phyloP scores from a whole-genome alignment of 108 stramenopile species.

The Cyclotella sp. region DNA sequence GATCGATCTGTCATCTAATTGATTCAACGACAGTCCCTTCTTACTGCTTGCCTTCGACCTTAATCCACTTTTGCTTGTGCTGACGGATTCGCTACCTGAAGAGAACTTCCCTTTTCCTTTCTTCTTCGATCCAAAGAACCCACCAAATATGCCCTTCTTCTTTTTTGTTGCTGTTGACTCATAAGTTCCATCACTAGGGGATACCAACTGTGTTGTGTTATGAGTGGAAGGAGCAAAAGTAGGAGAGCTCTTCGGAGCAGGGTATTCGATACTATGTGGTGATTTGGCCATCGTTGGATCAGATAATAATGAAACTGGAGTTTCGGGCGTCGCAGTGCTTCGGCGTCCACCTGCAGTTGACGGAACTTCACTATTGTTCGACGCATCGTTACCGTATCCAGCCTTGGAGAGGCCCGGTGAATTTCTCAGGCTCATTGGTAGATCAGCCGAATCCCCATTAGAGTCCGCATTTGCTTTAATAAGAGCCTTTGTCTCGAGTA shows the following conservation, averaged over 20 bases:
- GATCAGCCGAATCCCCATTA: conserved; percentile 62
- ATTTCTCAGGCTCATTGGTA: conserved; percentile 78
- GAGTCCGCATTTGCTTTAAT: conserved; percentile 90
- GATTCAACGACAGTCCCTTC: conserved; percentile 32
- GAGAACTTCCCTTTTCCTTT: conserved; percentile 53
- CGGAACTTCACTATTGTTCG: conserved; percentile 74
- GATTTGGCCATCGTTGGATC: conserved; percentile 39
- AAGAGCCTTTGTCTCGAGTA: conserved; percentile 88
- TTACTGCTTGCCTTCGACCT: conserved; percentile 29
- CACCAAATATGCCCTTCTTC: conserved; percentile 80
- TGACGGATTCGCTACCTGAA: conserved; percentile 10
- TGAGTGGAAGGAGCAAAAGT: background rate
- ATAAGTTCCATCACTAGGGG: conserved; percentile 27
- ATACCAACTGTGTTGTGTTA: conserved; percentile 38
- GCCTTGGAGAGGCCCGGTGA: conserved; percentile 51
- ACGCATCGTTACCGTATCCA: conserved; percentile 60
- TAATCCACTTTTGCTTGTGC: conserved; percentile 7
- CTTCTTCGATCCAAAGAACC: conserved; percentile 74
- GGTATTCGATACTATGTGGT: conserved; percentile 19
- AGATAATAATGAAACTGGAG: conserved; percentile 39
- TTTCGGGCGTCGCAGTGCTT: conserved; percentile 33
- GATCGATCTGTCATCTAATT: conserved; percentile 46
- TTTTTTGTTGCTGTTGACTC: conserved; percentile 56
- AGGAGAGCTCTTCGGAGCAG: conserved; percentile 7
- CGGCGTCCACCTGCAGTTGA: conserved; percentile 51